A percentile compares a stretch with the other conserved stretches of the same genome.
Evolutionary conservation across 495 filamentous ascomycete genomes (phyloP).

Genomic region (Penicillium angulare): DNA sequence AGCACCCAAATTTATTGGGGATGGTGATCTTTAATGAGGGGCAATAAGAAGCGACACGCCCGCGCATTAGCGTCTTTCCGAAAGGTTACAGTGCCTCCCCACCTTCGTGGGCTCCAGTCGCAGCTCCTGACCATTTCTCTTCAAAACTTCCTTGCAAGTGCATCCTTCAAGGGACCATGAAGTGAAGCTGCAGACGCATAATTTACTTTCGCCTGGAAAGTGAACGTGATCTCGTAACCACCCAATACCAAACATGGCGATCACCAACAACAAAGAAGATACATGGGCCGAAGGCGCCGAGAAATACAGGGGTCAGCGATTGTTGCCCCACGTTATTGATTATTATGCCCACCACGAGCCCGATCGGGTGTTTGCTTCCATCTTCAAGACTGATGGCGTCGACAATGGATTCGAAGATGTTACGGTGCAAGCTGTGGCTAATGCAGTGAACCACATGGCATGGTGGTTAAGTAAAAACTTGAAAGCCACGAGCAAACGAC

Average conservation of each 20-base stretch:
- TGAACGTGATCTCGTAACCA: neutral
- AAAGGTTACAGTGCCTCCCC: neutral
- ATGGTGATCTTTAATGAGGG: neutral
- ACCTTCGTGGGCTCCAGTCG: neutral
- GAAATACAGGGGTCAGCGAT: constrained; percentile 11
- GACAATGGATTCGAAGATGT: constrained; percentile 23
- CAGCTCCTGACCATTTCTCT: neutral
- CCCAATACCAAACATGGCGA: constrained; percentile 5
- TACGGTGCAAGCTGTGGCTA: constrained; percentile 22
- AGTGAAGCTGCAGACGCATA: no score
- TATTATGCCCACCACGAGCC: constrained; percentile 21
- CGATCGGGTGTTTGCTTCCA: constrained; percentile 20
- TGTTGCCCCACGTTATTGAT: constrained; percentile 17
- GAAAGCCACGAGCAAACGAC: neutral
- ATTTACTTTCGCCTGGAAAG: no score
- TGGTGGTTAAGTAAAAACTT: constrained; percentile 19
- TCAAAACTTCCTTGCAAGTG: neutral
- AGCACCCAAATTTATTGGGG: no score
- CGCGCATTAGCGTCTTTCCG: constrained; percentile 5
- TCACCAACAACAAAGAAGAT: neutral
- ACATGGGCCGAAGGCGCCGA: constrained; percentile 16
- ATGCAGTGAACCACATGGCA: constrained; percentile 21
- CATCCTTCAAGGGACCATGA: neutral
- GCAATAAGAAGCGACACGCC: constrained; percentile 3
- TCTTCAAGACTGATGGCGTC: constrained; percentile 13